Evolutionary conservation across 2,329 filamentous ascomycete species (phyloP), one percentile per base, ranked within the genome.

Genomic region (Pestalotiopsis sp.): DNA sequence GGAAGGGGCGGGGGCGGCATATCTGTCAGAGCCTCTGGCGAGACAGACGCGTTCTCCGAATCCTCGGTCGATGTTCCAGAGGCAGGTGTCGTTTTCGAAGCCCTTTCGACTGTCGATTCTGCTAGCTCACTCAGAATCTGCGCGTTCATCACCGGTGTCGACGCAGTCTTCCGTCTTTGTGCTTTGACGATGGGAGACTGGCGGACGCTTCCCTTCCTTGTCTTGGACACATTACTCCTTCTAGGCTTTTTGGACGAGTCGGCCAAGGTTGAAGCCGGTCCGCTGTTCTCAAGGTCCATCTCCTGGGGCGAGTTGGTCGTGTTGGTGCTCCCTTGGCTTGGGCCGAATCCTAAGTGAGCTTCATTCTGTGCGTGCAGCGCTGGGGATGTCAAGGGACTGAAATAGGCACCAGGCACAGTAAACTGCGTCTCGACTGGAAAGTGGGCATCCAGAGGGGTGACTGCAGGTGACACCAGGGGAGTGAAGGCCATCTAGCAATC

Each of bases 331-430:
- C 75, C 83, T 75, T 78, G 82, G 41, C 80, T 76, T 68, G 83
- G 79, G 65, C 88, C 82, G 70, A 86, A 85, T 65, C 80, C 74
- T 4, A 83, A 78, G 17, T 79, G 78, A 31, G 82, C 76, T 67
- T 90, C 88, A 70, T 84, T 88, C 77, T 94, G 92, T 1, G 92
- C 92, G 78, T 93, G 91, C 20, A 96, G 83, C 3, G 93, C 92
- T 1, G 93, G 93, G 17, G 93, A 96, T 4, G 92, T 94, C 63
- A 96, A 84, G 11, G 93, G 93, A 76, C 93, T 96, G 78, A 96
- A 95, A 80, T 94, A 95, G 41, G 92, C 88, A 45, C 88, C 88
- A 0, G 91, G 90, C 3, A 93, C 85, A 5, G 87, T 86, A 74
- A 89, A 93, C 62, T 83, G 82, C 39, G 80, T 81, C 27, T 90